phyloP scores from a whole-genome alignment of 805 yeast genomes.

The Monosporozyma unispora region DNA sequence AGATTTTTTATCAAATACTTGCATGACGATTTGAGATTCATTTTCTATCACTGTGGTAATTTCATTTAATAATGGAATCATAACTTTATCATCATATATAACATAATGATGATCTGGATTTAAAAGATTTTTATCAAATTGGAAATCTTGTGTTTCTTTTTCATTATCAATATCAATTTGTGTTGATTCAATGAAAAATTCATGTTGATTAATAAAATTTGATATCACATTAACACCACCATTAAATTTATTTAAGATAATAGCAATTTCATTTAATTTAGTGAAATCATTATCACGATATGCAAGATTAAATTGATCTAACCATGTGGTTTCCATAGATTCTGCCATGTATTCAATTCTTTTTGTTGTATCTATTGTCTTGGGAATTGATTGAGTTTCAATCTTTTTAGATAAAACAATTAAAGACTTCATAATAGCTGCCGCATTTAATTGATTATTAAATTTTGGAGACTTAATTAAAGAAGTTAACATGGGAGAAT shows the following conservation, averaged over 20 bases:
- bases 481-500: not conserved
- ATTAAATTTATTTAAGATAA: slow-evolving; percentile 67
- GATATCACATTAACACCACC: slow-evolving; percentile 78
- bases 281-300: slow-evolving; percentile 57
- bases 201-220: slow-evolving; percentile 73
- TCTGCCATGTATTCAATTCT: slow-evolving; percentile 64
- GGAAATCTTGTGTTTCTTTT: slow-evolving; percentile 33
- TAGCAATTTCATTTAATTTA: slow-evolving; percentile 70
- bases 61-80: slow-evolving; percentile 46
- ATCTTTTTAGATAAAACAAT: slow-evolving; percentile 57
- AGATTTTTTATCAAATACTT: slow-evolving; percentile 64
- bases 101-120: slow-evolving; percentile 47
- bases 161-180: slow-evolving; percentile 23
- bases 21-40: slow-evolving; percentile 64
- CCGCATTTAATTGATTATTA: slow-evolving; percentile 48
- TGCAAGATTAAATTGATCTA: slow-evolving; percentile 65
- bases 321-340: slow-evolving; percentile 59
- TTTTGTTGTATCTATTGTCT: slow-evolving; percentile 29
- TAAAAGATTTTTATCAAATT: slow-evolving; percentile 49
- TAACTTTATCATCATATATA: slow-evolving; percentile 39
- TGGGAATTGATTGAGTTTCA: slow-evolving; percentile 43
- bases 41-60: slow-evolving; percentile 51
- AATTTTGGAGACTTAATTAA: slow-evolving; percentile 46
- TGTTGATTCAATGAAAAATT: slow-evolving; percentile 42
- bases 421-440: slow-evolving; percentile 57